Evolutionary conservation across 768 basidiomycete species (phyloP).

Genomic region (Russula emetica): DNA sequence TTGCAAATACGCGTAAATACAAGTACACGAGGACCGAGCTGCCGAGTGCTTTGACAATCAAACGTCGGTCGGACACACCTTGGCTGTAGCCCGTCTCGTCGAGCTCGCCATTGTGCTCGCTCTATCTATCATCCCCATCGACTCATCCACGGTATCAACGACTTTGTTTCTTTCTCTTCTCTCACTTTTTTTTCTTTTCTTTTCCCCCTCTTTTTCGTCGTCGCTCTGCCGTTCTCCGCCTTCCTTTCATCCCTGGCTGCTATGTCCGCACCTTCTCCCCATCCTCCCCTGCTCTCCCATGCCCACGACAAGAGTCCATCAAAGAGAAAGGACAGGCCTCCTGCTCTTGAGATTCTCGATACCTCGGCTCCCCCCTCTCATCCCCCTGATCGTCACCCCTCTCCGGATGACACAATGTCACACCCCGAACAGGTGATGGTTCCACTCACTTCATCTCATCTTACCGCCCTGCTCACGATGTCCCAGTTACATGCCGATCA

Average conservation of each 20-base stretch:
- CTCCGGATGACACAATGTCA: slow-evolving; percentile 23
- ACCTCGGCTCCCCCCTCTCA: slow-evolving; percentile 38
- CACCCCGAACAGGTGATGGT: slow-evolving; percentile 22
- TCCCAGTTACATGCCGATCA: slow-evolving; percentile 48
- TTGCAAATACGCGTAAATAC: slow-evolving; percentile 23
- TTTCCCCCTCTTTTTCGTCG: slow-evolving; percentile 26
- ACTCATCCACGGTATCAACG: slow-evolving; percentile 4
- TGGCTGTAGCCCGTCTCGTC: slow-evolving; percentile 21
- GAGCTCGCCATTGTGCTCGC: slow-evolving; percentile 29
- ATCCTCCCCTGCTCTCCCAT: slow-evolving; percentile 31
- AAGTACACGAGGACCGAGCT: slow-evolving; percentile 4
- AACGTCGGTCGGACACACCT: slow-evolving; percentile 21
- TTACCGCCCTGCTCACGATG: slow-evolving; percentile 16
- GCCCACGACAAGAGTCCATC: slow-evolving; percentile 38
- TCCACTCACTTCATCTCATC: slow-evolving; percentile 4
- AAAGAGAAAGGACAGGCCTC: slow-evolving; percentile 50
- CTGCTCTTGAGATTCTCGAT: slow-evolving; percentile 47
- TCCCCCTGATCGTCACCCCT: slow-evolving; percentile 34
- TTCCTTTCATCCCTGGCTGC: slow-evolving; percentile 37
- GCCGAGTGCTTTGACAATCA: slow-evolving; percentile 8
- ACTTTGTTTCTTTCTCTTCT: slow-evolving; percentile 24
- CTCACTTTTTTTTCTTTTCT: slow-evolving; percentile 30
- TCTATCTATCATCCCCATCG: slow-evolving; percentile 17
- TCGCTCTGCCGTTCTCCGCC: slow-evolving; percentile 36
- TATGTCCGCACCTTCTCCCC: slow-evolving; percentile 40